phyloP scores from a whole-genome alignment of 352 stramenopile genomes.

The Thalassiosira gravida region DNA sequence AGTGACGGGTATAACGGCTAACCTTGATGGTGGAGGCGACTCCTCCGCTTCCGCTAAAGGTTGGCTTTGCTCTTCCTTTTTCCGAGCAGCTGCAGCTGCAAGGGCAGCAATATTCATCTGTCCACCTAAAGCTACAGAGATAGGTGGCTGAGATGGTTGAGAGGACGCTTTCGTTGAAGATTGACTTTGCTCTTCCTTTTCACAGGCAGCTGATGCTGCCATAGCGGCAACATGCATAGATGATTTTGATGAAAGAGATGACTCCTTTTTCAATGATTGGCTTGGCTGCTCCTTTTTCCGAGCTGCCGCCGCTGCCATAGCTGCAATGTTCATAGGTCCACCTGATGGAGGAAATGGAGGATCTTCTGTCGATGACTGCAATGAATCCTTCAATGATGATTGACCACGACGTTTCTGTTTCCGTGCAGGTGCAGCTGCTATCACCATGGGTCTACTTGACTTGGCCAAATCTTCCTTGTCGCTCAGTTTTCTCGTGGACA shows the following conservation, averaged over 20 bases:
- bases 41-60: background rate
- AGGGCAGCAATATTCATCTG: slow-evolving; percentile 10
- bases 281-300: slow-evolving; percentile 7
- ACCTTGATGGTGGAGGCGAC: background rate
- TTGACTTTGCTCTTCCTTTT: slow-evolving; percentile 9
- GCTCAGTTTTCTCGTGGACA: no score
- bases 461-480: no score
- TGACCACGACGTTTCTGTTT: no score
- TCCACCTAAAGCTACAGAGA: background rate
- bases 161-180: background rate
- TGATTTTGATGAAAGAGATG: background rate
- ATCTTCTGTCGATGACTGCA: no score
- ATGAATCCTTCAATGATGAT: no score
- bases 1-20: background rate
- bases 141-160: background rate
- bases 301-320: slow-evolving; percentile 15
- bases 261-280: background rate
- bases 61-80: slow-evolving; percentile 17
- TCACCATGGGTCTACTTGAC: no score
- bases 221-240: slow-evolving; percentile 13
- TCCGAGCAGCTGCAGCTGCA: background rate
- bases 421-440: no score
- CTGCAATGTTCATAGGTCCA: background rate
- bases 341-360: no score
- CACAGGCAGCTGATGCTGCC: slow-evolving; percentile 9